Evolutionary conservation across 768 basidiomycete species (phyloP), one percentile per base, ranked within the genome.

Genomic region (Rhodotorula paludigena): DNA sequence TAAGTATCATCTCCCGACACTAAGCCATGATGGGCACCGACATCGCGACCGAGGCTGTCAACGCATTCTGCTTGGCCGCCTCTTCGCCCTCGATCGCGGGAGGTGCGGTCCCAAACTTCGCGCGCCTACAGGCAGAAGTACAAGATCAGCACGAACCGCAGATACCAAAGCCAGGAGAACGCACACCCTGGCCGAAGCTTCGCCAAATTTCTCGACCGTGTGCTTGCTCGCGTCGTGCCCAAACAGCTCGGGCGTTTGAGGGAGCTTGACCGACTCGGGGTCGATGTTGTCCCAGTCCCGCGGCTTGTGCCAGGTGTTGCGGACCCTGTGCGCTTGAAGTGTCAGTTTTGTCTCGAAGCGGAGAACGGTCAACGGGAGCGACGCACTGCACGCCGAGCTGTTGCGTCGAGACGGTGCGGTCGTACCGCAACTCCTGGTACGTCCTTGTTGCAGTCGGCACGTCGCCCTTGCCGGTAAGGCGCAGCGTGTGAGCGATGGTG

Each of bases 401-500:
- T 28, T 33, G 54, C 21, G 35, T 64, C 55, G 35, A 15, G 42
- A 45, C 54, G 42, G 41, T 48, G 36, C 55, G 45, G 36, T 57
- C 63, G 47, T 64, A 64, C 39, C 63, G 53, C 4, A 64, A 30
- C 35, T 55, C 33, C 55, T 64, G 41, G 55, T 48, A 64, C 16
- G 35, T 55, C 23, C 63, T 42, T 16, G 54, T 38, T 28, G 48
- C 63, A 47, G 45, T 35, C 45, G 54, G 55, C 45, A 64, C 44
- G 42, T 55, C 45, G 32, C 30, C 4, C 55, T 64, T 64, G 63
- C 63, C 63, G 1, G 63, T 55, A 25, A 74, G 56, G 42, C 73
- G 69, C 18, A 74, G 67, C 25, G 62, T 36, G 39, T 68, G 56
- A 0, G 73, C 74, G 61, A 75, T 63, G 15, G 71, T 65, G 14